These are phyloP conservation scores for Dissophora ornata DNA, from an alignment of 192 early-diverging fungal species.

Conservation along the genomic window DNA sequence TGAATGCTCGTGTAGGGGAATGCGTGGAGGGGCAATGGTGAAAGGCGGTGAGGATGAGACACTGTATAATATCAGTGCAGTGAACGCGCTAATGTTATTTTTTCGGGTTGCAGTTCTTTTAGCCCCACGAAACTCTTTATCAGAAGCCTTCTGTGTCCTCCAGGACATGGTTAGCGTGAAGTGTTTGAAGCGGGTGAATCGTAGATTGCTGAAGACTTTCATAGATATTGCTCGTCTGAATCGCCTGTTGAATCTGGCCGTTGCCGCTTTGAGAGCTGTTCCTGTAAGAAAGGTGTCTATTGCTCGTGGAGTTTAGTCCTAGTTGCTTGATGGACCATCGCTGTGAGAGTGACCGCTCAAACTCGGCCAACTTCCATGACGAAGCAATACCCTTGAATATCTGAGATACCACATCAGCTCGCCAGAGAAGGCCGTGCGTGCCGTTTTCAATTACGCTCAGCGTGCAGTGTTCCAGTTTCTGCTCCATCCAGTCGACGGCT, in stretches of 20 bases:
- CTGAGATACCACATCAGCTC: conserved; percentile 53
- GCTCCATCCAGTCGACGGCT: conserved; percentile 59
- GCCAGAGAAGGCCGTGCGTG: conserved; percentile 54
- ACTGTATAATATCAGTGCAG: no score
- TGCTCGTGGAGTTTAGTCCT: conserved; percentile 21
- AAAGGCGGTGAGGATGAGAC: no score
- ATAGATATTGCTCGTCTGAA: conserved; percentile 50
- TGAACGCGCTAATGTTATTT: no score
- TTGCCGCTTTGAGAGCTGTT: conserved; percentile 23
- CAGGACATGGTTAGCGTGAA: not conserved
- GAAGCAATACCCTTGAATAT: conserved; percentile 57
- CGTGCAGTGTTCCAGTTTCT: conserved; percentile 47
- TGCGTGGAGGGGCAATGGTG: no score
- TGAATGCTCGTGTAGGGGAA: no score
- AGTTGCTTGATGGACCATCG: conserved; percentile 53
- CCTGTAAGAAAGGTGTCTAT: conserved; percentile 23
- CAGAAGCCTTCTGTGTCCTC: conserved; percentile 1
- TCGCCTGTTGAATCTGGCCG: conserved; percentile 39
- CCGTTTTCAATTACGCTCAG: conserved; percentile 55
- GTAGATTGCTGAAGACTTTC: conserved; percentile 29
- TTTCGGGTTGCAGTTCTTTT: no score
- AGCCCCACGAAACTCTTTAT: no score
- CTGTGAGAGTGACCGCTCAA: conserved; percentile 49
- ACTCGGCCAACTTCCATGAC: conserved; percentile 51
- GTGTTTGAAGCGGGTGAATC: not conserved